Evolutionary conservation across 306 rosid genomes (phyloP).

Genomic region (Alnus rubra): DNA sequence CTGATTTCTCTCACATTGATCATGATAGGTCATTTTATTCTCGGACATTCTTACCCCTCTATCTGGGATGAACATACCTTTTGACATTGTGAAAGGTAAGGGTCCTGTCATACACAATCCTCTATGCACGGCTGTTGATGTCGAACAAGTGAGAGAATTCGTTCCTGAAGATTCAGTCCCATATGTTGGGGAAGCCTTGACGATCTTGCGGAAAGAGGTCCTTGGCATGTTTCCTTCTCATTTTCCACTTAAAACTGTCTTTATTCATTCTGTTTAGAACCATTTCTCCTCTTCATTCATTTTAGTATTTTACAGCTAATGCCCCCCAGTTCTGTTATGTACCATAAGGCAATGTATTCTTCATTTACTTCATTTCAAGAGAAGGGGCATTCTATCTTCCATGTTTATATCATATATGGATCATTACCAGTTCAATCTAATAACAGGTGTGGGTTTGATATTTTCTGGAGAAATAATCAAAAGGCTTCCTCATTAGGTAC

Average conservation of each 20-base stretch:
- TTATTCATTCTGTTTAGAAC: slow-evolving; percentile 7
- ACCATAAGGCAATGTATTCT: background rate
- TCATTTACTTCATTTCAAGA: slow-evolving; percentile 6
- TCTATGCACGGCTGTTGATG: slow-evolving; percentile 60
- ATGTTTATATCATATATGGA: background rate
- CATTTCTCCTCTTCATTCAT: slow-evolving; percentile 11
- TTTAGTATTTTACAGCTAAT: slow-evolving; percentile 19
- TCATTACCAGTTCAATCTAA: background rate
- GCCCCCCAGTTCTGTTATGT: slow-evolving; percentile 9
- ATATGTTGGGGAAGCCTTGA: slow-evolving; percentile 91
- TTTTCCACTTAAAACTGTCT: slow-evolving; percentile 14
- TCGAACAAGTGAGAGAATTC: slow-evolving; percentile 78
- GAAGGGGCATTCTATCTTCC: background rate
- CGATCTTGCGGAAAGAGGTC: slow-evolving; percentile 87
- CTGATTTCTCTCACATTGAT: slow-evolving; percentile 21
- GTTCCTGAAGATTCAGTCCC: slow-evolving; percentile 95
- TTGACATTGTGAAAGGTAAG: slow-evolving; percentile 95
- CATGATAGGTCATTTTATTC: slow-evolving; percentile 84
- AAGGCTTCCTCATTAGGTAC: slow-evolving; percentile 12
- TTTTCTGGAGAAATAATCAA: slow-evolving; percentile 6
- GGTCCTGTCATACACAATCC: slow-evolving; percentile 91
- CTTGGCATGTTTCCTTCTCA: slow-evolving; percentile 20
- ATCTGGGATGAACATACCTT: slow-evolving; percentile 96
- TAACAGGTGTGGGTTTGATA: slow-evolving; percentile 13
- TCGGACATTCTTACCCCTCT: slow-evolving; percentile 98